phyloP scores from a whole-genome alignment of 2,329 filamentous ascomycete genomes.

The Alternaria sp. region DNA sequence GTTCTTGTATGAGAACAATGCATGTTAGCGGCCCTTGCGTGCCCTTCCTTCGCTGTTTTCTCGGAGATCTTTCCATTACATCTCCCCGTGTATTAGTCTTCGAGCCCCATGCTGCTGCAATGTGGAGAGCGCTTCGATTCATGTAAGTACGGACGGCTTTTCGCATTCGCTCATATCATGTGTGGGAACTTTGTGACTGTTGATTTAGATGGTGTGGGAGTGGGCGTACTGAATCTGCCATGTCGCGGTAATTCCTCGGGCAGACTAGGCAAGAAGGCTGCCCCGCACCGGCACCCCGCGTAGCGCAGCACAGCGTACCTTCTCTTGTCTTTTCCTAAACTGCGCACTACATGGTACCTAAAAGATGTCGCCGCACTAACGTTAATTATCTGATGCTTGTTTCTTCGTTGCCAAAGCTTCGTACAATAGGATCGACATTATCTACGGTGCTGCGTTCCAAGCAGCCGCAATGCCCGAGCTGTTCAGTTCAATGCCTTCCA shows the following conservation, averaged over 20 bases:
- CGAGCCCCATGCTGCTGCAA: not conserved
- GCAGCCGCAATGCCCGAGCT: slow-evolving; percentile 25
- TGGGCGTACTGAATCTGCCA: not conserved
- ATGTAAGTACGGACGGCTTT: not conserved
- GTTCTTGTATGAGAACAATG: not conserved
- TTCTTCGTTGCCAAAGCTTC: not conserved
- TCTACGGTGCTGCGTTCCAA: slow-evolving; percentile 5
- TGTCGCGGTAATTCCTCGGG: not conserved
- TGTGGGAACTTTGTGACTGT: not conserved
- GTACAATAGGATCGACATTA: not conserved
- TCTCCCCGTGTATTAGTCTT: not conserved
- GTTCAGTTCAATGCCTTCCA: slow-evolving; percentile 19
- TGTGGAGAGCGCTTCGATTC: not conserved
- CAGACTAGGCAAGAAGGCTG: not conserved
- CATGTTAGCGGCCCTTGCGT: not conserved
- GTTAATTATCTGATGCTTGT: not conserved
- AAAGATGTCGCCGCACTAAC: not conserved
- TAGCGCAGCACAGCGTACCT: not conserved
- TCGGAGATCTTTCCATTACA: not conserved
- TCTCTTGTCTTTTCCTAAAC: not conserved
- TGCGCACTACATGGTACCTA: not conserved
- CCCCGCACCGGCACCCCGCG: not conserved
- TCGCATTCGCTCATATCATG: not conserved
- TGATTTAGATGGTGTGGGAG: not conserved
- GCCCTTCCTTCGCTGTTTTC: not conserved